These are phyloP conservation scores for Penicillium canescens DNA, from an alignment of 495 filamentous ascomycete species.

Conservation along the genomic window DNA sequence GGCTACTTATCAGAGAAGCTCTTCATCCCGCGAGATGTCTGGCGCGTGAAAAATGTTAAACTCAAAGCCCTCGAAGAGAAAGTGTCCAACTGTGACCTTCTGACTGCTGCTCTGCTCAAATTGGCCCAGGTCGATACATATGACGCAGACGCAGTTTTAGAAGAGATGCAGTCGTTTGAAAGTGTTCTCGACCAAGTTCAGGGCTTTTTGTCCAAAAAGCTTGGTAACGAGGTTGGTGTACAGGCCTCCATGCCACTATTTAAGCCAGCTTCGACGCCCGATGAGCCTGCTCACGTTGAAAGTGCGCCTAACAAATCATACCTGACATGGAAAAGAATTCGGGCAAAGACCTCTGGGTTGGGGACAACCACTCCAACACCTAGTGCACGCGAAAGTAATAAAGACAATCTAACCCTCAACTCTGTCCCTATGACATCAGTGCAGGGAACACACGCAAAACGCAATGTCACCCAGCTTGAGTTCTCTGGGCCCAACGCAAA, in stretches of 20 bases:
- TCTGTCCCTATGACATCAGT: slow-evolving; percentile 80
- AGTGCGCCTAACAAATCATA: slow-evolving; percentile 62
- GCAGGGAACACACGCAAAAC: slow-evolving; percentile 61
- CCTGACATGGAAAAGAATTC: slow-evolving; percentile 78
- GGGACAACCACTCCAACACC: slow-evolving; percentile 31
- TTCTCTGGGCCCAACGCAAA: slow-evolving; percentile 82
- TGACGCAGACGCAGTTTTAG: slow-evolving; percentile 86
- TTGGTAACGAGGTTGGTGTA: slow-evolving; percentile 88
- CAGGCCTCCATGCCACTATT: slow-evolving; percentile 67
- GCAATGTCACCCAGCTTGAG: slow-evolving; percentile 65
- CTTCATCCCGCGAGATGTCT: slow-evolving; percentile 89
- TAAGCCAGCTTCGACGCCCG: slow-evolving; percentile 55
- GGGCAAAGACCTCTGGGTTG: slow-evolving; percentile 81
- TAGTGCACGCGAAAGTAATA: slow-evolving; percentile 49
- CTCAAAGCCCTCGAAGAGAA: slow-evolving; percentile 90
- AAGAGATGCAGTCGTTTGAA: slow-evolving; percentile 96
- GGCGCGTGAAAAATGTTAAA: slow-evolving; percentile 92
- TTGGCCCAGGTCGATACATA: slow-evolving; percentile 80
- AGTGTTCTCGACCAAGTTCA: slow-evolving; percentile 84
- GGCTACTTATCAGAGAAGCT: slow-evolving; percentile 89
- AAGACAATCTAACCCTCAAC: slow-evolving; percentile 62
- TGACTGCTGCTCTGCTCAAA: slow-evolving; percentile 87
- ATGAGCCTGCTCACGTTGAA: slow-evolving; percentile 41
- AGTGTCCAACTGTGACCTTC: slow-evolving; percentile 85
- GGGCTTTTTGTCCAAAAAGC: slow-evolving; percentile 70